Evolutionary conservation across 306 rosid species (phyloP).

Genomic region (Ceratonia siliqua): DNA sequence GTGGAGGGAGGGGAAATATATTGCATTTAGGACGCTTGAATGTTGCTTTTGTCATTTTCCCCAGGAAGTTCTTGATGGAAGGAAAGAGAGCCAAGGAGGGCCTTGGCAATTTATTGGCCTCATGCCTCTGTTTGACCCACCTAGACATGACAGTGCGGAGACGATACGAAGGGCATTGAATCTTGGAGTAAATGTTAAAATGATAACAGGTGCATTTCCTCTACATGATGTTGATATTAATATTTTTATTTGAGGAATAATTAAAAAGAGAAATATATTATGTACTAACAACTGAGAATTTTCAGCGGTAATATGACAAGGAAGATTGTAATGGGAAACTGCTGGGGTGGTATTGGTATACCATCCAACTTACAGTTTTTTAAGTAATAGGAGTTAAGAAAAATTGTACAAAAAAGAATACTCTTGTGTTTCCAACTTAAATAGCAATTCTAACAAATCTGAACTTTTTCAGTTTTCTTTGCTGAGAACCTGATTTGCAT

Average conservation of each 20-base stretch:
- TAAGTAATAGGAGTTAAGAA: not conserved
- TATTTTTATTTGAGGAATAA: not conserved
- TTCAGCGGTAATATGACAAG: not conserved
- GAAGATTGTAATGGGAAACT: not conserved
- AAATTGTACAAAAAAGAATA: not conserved
- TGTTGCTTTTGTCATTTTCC: conserved; percentile 11
- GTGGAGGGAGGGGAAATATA: not conserved
- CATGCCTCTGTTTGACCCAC: conserved; percentile 85
- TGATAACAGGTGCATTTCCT: conserved; percentile 75
- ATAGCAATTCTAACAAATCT: not conserved
- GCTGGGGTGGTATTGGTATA: not conserved
- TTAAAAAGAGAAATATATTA: not conserved
- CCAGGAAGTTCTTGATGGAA: conserved; percentile 85
- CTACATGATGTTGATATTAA: conserved; percentile 5
- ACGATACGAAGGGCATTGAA: conserved; percentile 75
- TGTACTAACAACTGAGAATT: too few relatives aligned
- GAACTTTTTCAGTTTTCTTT: not conserved
- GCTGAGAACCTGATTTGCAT: not conserved
- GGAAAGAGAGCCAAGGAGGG: conserved; percentile 74
- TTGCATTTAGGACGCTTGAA: not conserved
- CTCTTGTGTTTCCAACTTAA: not conserved
- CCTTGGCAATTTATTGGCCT: conserved; percentile 80
- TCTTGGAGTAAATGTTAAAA: conserved; percentile 84
- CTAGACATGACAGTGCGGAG: conserved; percentile 90
- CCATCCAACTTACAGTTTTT: not conserved